Conservation (phyloP, 345 rosid genomes). For the Mallotus nudiflorus region DNA sequence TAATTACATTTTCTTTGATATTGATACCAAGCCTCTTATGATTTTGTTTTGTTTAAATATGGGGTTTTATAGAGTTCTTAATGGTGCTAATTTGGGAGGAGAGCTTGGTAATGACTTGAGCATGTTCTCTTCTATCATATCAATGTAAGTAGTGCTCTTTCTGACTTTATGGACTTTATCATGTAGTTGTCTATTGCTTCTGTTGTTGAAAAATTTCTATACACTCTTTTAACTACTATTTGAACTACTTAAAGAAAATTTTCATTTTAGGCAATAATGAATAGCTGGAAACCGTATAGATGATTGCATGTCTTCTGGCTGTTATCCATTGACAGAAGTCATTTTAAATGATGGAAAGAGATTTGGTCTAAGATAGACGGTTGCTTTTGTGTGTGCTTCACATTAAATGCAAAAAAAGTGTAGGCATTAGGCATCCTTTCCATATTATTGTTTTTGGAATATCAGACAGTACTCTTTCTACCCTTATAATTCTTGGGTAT, state of each 20-base stretch:
- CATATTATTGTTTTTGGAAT: neutral
- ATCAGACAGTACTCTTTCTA: neutral
- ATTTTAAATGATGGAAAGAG: neutral
- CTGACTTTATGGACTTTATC: neutral
- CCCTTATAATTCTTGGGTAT: neutral
- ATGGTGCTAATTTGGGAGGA: slow-evolving; percentile 93
- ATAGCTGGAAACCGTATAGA: neutral
- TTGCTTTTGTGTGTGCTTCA: neutral
- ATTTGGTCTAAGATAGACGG: neutral
- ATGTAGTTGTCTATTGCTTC: neutral
- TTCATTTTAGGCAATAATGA: neutral
- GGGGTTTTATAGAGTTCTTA: slow-evolving; percentile 55
- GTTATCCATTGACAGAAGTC: neutral
- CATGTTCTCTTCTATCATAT: slow-evolving; percentile 62
- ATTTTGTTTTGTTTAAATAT: neutral
- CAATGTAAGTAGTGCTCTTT: slow-evolving; percentile 56
- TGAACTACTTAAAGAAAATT: neutral
- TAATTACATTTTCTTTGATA: neutral
- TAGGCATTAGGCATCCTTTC: neutral
- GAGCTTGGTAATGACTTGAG: slow-evolving; percentile 73
- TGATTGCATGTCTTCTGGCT: neutral
- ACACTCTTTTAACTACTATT: neutral
- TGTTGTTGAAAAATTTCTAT: neutral
- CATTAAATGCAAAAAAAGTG: neutral
- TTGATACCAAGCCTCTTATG: slow-evolving; percentile 3